Base-by-base conservation (phyloP, 306 rosid species). In the Begonia peltatifolia region DNA sequence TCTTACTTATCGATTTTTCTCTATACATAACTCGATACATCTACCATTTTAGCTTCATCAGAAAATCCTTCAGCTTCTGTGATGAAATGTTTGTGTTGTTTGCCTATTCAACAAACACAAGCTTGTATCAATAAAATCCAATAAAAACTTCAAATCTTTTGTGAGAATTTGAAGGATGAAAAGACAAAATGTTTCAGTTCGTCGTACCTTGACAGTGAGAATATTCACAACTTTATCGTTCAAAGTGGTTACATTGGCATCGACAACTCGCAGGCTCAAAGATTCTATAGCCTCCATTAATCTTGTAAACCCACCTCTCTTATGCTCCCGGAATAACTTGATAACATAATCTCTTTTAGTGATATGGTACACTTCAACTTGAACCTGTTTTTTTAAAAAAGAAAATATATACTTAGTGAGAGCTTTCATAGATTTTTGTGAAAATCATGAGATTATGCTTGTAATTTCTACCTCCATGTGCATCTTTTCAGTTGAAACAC, bases 171-270 rank as follows among this genome's bases (percentile, higher is more conserved):
- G 35, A 61, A 68, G 44, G 18, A 16, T 16, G 11, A 11, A 35
- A 50, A 11, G 38, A 30, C 9, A 4, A 10, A 17, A 20, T 20
- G 4, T 54, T 52, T 42, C 20, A 43, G 49, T 46, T 68, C 65
- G 53, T 18, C 66, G 69, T 62, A 84, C 97, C 97, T 82, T 76
- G 43, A 80, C 84, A 8, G 68, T 72, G 49, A 89, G 65, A 71
- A 72, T 70, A 62, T 54, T 64, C 23, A 70, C 64, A 52, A 71
- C 79, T 68, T 53, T 61, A 12, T 70, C 76, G 53, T 66, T 65
- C 30, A 74, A 51, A 57, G 85, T 74, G 63, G 84, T 74, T 57
- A 76, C 47, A 63, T 82, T 84, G 60, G 70, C 83, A 72, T 63
- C 69, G 58, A 60, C 53, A 46, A 80, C 87, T 58, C 78, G 74